These are phyloP conservation scores for Ogataea methanolica DNA, from an alignment of 805 yeast species.

Conservation along the genomic window DNA sequence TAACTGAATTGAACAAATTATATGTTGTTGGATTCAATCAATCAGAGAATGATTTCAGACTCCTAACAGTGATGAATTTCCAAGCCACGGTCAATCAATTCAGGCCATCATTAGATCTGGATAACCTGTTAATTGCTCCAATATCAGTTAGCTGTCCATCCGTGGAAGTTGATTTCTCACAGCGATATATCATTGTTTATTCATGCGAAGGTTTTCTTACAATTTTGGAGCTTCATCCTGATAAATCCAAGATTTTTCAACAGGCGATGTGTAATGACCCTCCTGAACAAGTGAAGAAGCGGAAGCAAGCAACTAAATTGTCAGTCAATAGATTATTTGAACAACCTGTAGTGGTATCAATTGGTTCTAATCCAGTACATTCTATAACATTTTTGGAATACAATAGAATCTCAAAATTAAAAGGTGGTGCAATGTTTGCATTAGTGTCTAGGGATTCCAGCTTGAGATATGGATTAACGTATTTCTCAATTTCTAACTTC, in stretches of 20 bases:
- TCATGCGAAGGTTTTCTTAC: slow-evolving; percentile 15
- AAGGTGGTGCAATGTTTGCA: slow-evolving; percentile 13
- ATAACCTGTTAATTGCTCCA: neutral
- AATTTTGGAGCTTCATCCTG: slow-evolving; percentile 17
- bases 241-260: slow-evolving; percentile 14
- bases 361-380: slow-evolving; percentile 14
- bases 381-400: slow-evolving; percentile 9
- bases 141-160: slow-evolving; percentile 12
- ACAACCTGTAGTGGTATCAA: slow-evolving; percentile 9
- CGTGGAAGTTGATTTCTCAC: slow-evolving; percentile 17
- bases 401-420: neutral
- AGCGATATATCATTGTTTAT: slow-evolving; percentile 17
- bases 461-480: slow-evolving; percentile 13
- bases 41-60: slow-evolving; percentile 1
- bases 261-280: slow-evolving; percentile 11
- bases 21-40: slow-evolving; percentile 13
- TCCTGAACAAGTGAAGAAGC: slow-evolving; percentile 13
- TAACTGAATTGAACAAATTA: slow-evolving; percentile 21
- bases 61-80: slow-evolving; percentile 16
- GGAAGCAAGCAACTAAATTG: slow-evolving; percentile 7
- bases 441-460: slow-evolving; percentile 12
- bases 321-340: slow-evolving; percentile 14
- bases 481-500: slow-evolving; percentile 9
- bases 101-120: neutral
- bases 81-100: slow-evolving; percentile 1